Evolutionary conservation across 495 filamentous ascomycete genomes (phyloP).

Genomic region (Pyronema omphalodes): DNA sequence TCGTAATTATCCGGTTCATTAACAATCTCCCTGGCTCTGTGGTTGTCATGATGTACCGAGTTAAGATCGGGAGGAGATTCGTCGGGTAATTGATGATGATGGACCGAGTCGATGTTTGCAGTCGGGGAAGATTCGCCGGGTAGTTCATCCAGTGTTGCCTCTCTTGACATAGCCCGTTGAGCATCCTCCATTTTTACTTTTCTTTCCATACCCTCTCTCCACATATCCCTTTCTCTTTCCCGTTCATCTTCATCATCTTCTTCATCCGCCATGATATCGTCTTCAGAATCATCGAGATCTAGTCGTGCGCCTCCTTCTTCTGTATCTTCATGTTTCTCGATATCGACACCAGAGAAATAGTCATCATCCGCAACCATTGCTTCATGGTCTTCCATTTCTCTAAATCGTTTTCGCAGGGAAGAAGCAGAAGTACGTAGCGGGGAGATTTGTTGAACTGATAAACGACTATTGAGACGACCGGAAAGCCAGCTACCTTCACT

Average conservation of each 20-base stretch:
- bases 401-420: conserved; percentile 20
- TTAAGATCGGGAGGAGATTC: too few relatives aligned
- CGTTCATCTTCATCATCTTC: conserved; percentile 16
- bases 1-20: too few relatives aligned
- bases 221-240: conserved; percentile 18
- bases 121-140: not conserved
- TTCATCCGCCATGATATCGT: conserved; percentile 6
- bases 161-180: conserved; percentile 5
- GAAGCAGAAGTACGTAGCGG: conserved; percentile 20
- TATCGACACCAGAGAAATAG: conserved; percentile 21
- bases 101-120: too few relatives aligned
- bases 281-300: conserved; percentile 20
- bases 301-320: conserved; percentile 12
- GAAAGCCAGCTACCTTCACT: conserved; percentile 24
- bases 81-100: too few relatives aligned
- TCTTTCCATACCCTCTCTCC: conserved; percentile 19
- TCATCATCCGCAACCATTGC: conserved; percentile 18
- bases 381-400: conserved; percentile 19
- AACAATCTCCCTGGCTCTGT: too few relatives aligned
- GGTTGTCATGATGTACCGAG: too few relatives aligned
- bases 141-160: conserved; percentile 6
- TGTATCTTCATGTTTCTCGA: conserved; percentile 7
- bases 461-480: conserved; percentile 14
- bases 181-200: conserved; percentile 6
- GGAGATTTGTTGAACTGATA: conserved; percentile 17